Evolutionary conservation across 768 basidiomycete genomes (phyloP).

Genomic region (Postia placenta): DNA sequence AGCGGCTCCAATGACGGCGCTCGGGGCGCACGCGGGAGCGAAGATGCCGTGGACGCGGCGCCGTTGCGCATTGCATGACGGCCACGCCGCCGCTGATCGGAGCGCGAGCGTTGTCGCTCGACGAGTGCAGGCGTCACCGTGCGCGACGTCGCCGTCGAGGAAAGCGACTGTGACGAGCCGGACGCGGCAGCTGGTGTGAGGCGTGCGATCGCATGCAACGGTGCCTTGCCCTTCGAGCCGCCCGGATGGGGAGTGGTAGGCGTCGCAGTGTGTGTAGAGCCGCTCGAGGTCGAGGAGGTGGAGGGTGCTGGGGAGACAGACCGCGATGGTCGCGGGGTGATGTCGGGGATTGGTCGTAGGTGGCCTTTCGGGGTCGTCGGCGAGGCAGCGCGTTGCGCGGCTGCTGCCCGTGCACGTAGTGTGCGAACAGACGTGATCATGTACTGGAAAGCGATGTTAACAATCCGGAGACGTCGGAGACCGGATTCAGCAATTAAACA

Average conservation of each 20-base stretch:
- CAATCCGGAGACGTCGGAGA: too few relatives aligned
- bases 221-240: slow-evolving; percentile 18
- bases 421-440: slow-evolving; percentile 13
- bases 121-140: slow-evolving; percentile 26
- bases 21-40: slow-evolving; percentile 13
- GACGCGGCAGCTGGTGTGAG: slow-evolving; percentile 20
- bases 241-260: slow-evolving; percentile 39
- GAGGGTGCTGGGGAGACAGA: slow-evolving; percentile 27
- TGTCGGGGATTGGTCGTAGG: slow-evolving; percentile 33
- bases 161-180: slow-evolving; percentile 17
- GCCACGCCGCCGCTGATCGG: not conserved
- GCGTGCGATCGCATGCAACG: slow-evolving; percentile 22
- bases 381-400: slow-evolving; percentile 21
- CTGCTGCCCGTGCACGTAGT: slow-evolving; percentile 18
- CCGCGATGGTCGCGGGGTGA: slow-evolving; percentile 52
- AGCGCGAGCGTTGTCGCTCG: slow-evolving; percentile 8
- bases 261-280: slow-evolving; percentile 67
- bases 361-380: slow-evolving; percentile 22
- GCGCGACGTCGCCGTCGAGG: slow-evolving; percentile 19
- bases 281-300: slow-evolving; percentile 55
- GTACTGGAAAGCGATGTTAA: slow-evolving; percentile 8
- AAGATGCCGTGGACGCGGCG: not conserved
- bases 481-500: too few relatives aligned
- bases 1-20: slow-evolving; percentile 8
- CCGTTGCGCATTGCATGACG: not conserved